Evolutionary conservation across 306 rosid genomes (phyloP).

Genomic region (Glycine latifolia): DNA sequence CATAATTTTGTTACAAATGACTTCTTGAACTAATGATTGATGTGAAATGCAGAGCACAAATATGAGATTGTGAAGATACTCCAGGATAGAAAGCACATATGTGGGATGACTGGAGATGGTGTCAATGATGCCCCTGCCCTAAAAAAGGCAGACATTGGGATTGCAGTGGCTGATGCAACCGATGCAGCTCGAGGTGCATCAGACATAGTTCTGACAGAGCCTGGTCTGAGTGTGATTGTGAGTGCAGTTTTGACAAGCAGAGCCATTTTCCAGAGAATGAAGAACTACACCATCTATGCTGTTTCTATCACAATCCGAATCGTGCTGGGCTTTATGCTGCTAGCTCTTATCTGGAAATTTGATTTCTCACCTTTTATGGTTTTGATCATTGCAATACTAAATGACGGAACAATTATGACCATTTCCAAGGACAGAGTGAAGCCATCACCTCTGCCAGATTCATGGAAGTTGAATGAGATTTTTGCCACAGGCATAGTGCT

Average conservation of each 20-base stretch:
- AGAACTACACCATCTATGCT: slow-evolving; percentile 85
- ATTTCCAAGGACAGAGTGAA: slow-evolving; percentile 83
- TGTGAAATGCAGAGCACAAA: slow-evolving; percentile 67
- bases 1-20: not conserved
- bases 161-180: slow-evolving; percentile 88
- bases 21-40: not conserved
- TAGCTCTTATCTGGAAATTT: slow-evolving; percentile 81
- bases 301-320: slow-evolving; percentile 83
- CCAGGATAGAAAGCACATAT: slow-evolving; percentile 73
- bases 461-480: slow-evolving; percentile 88
- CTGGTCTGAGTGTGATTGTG: slow-evolving; percentile 78
- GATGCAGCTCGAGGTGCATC: slow-evolving; percentile 85
- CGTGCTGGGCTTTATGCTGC: slow-evolving; percentile 71
- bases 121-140: slow-evolving; percentile 87
- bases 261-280: slow-evolving; percentile 86
- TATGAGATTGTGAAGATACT: slow-evolving; percentile 82
- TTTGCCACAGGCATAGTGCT: slow-evolving; percentile 75
- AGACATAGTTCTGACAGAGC: slow-evolving; percentile 81
- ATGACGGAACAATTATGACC: slow-evolving; percentile 91
- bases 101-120: slow-evolving; percentile 91
- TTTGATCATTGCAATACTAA: slow-evolving; percentile 75
- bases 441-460: slow-evolving; percentile 82
- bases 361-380: slow-evolving; percentile 92
- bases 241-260: slow-evolving; percentile 84
- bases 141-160: slow-evolving; percentile 78